phyloP scores from a whole-genome alignment of 345 rosid species.

The Corchorus olitorius region DNA sequence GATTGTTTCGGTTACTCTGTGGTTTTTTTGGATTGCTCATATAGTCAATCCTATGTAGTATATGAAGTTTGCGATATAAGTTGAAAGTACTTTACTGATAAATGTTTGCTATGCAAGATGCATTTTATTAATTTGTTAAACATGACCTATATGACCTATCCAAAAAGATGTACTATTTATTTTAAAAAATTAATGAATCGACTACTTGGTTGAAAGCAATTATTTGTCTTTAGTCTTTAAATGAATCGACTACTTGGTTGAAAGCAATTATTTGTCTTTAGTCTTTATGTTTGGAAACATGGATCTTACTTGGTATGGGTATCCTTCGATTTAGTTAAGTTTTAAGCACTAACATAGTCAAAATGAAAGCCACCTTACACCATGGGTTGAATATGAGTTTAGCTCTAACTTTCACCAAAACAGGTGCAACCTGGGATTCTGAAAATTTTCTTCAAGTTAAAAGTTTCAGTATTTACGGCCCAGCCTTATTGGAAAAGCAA shows the following conservation, averaged over 20 bases:
- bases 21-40: constrained; percentile 1
- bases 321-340: neutral
- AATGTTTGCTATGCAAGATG: neutral
- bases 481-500: neutral
- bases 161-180: neutral
- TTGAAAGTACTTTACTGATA: neutral
- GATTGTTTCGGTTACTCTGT: constrained; percentile 5
- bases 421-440: neutral
- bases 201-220: neutral
- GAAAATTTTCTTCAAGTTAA: neutral
- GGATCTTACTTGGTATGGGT: too few relatives aligned
- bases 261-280: neutral
- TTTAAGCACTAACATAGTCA: neutral
- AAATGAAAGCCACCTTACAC: neutral
- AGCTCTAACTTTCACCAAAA: neutral
- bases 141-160: neutral
- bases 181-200: neutral
- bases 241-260: neutral
- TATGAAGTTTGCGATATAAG: constrained; percentile 12
- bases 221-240: neutral
- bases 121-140: neutral
- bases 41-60: neutral
- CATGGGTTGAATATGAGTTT: neutral
- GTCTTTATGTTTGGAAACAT: neutral
- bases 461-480: neutral